Percentiles rank a stretch among this genome's conserved stretches.
These are phyloP conservation scores for Mycena amicta DNA, from an alignment of 768 basidiomycete species.

Conservation along the genomic window DNA sequence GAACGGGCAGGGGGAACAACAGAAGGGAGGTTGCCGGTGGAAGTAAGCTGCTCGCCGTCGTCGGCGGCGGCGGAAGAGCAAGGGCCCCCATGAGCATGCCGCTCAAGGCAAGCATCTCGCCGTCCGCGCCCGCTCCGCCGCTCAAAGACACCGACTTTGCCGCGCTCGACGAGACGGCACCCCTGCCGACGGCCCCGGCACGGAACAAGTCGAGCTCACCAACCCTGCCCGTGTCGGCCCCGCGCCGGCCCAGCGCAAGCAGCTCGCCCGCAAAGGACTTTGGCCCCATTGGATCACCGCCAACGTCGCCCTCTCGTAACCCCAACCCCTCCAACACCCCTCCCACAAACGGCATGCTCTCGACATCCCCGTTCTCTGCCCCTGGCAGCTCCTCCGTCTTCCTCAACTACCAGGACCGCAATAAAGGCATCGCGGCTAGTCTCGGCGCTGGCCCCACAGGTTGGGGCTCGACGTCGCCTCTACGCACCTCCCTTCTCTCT, in stretches of 20 bases:
- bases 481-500: slow-evolving; percentile 14
- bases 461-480: slow-evolving; percentile 30
- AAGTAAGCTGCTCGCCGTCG: slow-evolving; percentile 46
- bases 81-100: slow-evolving; percentile 68
- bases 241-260: slow-evolving; percentile 47
- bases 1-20: not conserved
- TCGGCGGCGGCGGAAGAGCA: slow-evolving; percentile 70
- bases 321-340: slow-evolving; percentile 35
- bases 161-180: slow-evolving; percentile 59
- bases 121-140: slow-evolving; percentile 79
- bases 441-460: slow-evolving; percentile 53
- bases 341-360: slow-evolving; percentile 41
- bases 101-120: slow-evolving; percentile 71
- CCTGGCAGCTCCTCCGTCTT: slow-evolving; percentile 67
- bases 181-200: slow-evolving; percentile 49
- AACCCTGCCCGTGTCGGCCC: slow-evolving; percentile 59
- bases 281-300: slow-evolving; percentile 84
- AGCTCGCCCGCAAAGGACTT: slow-evolving; percentile 55
- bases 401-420: slow-evolving; percentile 35
- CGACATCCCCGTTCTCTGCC: slow-evolving; percentile 76
- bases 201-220: slow-evolving; percentile 41
- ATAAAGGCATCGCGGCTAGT: slow-evolving; percentile 63
- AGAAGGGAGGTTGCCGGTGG: slow-evolving; percentile 30
- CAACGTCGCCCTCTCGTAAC: slow-evolving; percentile 37
- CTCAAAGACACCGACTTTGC: slow-evolving; percentile 77